Percentiles rank a stretch among this genome's conserved stretches.
These are phyloP conservation scores for Saitozyma sp. DNA, from an alignment of 768 basidiomycete species.

Conservation along the genomic window DNA sequence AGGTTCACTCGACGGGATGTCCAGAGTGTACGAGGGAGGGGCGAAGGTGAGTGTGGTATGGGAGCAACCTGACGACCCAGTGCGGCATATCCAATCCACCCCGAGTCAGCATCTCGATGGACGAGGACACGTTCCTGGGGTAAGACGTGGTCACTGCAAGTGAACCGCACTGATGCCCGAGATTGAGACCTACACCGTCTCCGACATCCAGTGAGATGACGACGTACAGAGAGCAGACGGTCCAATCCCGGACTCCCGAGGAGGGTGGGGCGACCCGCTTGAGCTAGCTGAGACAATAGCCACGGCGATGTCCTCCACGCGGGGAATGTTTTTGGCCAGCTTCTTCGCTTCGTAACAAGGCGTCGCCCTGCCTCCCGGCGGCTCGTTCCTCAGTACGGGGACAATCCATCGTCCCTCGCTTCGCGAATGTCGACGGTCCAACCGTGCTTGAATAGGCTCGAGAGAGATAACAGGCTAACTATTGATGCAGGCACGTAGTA, in stretches of 20 bases:
- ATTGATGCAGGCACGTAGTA: too few species aligned
- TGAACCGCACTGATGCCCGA: too few species aligned
- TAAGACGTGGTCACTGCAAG: background rate
- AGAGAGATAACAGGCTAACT: too few species aligned
- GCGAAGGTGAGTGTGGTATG: conserved; percentile 8
- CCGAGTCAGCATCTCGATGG: conserved; percentile 13
- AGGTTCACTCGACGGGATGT: conserved; percentile 27
- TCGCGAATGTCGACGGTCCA: too few species aligned
- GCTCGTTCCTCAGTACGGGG: too few species aligned
- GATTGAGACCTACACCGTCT: background rate
- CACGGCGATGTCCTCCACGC: too few species aligned
- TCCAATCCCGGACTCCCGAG: conserved; percentile 9
- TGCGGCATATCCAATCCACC: too few species aligned
- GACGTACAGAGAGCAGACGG: conserved; percentile 11
- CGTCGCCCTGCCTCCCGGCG: too few species aligned
- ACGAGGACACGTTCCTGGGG: conserved; percentile 18
- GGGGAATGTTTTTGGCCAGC: too few species aligned
- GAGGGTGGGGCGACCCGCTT: conserved; percentile 14
- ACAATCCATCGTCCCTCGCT: too few species aligned
- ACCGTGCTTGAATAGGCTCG: too few species aligned
- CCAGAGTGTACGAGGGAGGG: conserved; percentile 14
- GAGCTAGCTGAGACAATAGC: conserved; percentile 3
- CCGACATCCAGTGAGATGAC: conserved; percentile 9
- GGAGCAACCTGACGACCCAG: conserved; percentile 3
- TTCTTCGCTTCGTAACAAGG: too few species aligned